Conservation (phyloP, 2,329 filamentous ascomycete genomes). For the Domatiomyces globalis region DNA sequence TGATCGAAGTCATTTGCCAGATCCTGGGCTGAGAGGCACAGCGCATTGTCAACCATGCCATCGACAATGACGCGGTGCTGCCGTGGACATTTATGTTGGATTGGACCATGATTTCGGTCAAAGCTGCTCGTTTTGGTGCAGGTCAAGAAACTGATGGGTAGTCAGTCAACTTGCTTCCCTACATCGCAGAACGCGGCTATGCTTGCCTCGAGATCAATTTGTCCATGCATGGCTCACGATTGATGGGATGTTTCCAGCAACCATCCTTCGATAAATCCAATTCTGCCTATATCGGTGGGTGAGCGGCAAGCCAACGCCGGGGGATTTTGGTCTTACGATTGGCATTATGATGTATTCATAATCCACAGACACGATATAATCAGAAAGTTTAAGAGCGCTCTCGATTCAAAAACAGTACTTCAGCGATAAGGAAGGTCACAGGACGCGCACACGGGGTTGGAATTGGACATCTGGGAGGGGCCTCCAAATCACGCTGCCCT, state of each 20-base stretch:
- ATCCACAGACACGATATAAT: background rate
- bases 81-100: constrained; percentile 28
- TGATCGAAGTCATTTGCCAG: constrained; percentile 37
- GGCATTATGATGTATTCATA: background rate
- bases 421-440: background rate
- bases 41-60: constrained; percentile 32
- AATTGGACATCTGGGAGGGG: background rate
- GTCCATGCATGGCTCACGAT: constrained; percentile 22
- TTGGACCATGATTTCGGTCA: constrained; percentile 44
- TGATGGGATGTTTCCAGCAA: constrained; percentile 21
- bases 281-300: constrained; percentile 4
- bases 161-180: background rate
- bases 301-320: background rate
- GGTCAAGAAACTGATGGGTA: constrained; percentile 37
- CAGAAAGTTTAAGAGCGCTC: background rate
- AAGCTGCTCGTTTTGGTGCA: constrained; percentile 35
- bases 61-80: constrained; percentile 34
- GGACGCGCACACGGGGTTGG: background rate
- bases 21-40: constrained; percentile 34
- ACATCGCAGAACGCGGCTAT: background rate
- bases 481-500: too few relatives aligned
- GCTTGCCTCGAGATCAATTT: constrained; percentile 21
- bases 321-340: background rate
- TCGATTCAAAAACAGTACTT: background rate
- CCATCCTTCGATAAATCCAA: constrained; percentile 12